Base-by-base conservation (phyloP, 257 asterid genomes). In the Penstemon davidsonii region DNA sequence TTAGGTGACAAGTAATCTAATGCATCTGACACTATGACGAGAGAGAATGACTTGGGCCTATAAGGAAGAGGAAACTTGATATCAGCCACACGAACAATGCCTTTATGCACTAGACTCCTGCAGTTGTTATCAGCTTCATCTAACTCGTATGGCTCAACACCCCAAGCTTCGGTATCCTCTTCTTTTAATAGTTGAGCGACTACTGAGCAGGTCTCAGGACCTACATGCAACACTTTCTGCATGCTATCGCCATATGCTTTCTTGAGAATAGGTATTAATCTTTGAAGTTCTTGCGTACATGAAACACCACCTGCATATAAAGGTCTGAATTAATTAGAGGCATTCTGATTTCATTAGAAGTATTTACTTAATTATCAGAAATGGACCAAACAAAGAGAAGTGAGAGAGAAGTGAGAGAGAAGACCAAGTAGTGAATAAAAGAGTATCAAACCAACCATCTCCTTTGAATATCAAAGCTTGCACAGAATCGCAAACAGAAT, bases 1-100 rank as follows among this genome's bases (percentile, higher is more conserved):
- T 64, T 79, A 8, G 80, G 84, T n/a, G 87, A 82, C 60, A 55
- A 55, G 41, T 15, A 55, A 19, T 55, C 60, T 4, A 55, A 19
- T 18, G 39, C 60, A 55, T 55, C 97, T 0, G 98, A 89, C 50
- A 87, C 95, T 46, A 92, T 75, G 61, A 92, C 98, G 60, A 89
- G 96, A 69, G 96, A 81, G 76, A 92, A 92, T 6, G 98, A 86
- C 56, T 89, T 87, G 33, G 85, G 82, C 75, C 90, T 78, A 74
- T 92, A 89, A 5, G 96, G 95, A 64, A 92, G 89, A 74, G 96
- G 88, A 59, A 89, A 89, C 78, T 89, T 92, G 80, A 92, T 86
- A 63, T 92, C 96, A 62, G 94, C 90, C 62, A 86, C 89, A 7
- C 96, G 96, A 33, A 87, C 90, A 33, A 82, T 51, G 71, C 96